Evolutionary conservation across 345 rosid species (phyloP).

Genomic region (Euphorbia tirucalli): DNA sequence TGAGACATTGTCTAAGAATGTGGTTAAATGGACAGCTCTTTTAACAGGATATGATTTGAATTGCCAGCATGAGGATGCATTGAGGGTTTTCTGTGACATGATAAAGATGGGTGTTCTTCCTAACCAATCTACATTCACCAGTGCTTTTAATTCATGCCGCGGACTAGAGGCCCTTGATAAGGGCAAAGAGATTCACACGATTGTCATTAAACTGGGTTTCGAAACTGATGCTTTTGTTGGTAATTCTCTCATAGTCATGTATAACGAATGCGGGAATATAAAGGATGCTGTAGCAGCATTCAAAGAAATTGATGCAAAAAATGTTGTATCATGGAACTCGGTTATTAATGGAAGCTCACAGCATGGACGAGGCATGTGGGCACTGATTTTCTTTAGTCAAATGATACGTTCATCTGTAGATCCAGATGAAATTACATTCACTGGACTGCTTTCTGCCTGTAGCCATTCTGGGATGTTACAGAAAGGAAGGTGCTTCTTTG

Average conservation of each 20-base stretch:
- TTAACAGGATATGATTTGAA: constrained; percentile 57
- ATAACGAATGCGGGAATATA: constrained; percentile 49
- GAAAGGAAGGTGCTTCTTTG: constrained; percentile 56
- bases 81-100: constrained; percentile 55
- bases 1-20: constrained; percentile 39
- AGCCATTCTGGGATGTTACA: constrained; percentile 62
- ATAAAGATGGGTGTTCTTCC: constrained; percentile 46
- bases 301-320: constrained; percentile 37
- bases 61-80: constrained; percentile 45
- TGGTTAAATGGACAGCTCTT: constrained; percentile 71
- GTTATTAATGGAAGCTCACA: constrained; percentile 62
- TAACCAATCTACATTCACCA: constrained; percentile 67
- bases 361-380: constrained; percentile 60
- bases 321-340: constrained; percentile 69
- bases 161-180: constrained; percentile 57
- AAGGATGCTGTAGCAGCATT: constrained; percentile 47
- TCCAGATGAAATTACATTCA: constrained; percentile 75
- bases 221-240: constrained; percentile 54
- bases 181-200: constrained; percentile 62
- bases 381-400: constrained; percentile 42
- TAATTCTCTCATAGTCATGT: constrained; percentile 66
- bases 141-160: constrained; percentile 62
- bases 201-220: constrained; percentile 52
- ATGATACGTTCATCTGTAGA: constrained; percentile 54
- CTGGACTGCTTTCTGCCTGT: constrained; percentile 80